Evolutionary conservation across 768 basidiomycete species (phyloP), one percentile per base, ranked within the genome.

Genomic region (Mycena epipterygia): DNA sequence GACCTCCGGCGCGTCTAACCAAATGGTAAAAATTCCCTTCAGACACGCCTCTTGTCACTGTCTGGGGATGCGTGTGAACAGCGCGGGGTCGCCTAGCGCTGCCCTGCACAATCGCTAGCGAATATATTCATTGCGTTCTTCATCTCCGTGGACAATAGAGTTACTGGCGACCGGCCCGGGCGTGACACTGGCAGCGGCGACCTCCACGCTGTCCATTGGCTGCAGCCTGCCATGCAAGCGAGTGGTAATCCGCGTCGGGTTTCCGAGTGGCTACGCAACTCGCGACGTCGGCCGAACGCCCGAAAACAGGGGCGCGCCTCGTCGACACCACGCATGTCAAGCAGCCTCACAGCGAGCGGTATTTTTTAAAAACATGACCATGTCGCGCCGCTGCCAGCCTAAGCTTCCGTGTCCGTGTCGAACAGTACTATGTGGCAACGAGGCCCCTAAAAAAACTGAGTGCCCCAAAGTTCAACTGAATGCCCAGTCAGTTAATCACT

Each of bases 1-100:
- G 66, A 42, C 57, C 57, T 21, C 57, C 57, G 57, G 13, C 46
- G 46, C 23, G 66, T 41, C 66, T 67, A 67, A 67, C 66, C 66
- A 59, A 60, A 58, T 3, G n/a, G n/a, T n/a, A n/a, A n/a, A n/a
- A n/a, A n/a, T n/a, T n/a, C n/a, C n/a, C n/a, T 48, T 14, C 16
- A 48, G 14, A 14, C 46, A 7, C 23, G 8, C 32, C 23, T 29
- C 41, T 66, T 57, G 53, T 48, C 30, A 65, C 44, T 66, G 44
- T 57, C 39, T 63, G 48, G 30, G 49, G 13, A 29, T 27, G 52
- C 55, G 64, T 56, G 64, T 17, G 56, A 64, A 56, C 11, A 27
- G 27, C 39, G 51, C 51, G 62, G 27, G 51, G 41, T 30, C 13
- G 30, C n/a, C 30, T 21, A 37, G n/a, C 35, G 35, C 13, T 25